phyloP scores from a whole-genome alignment of 2,329 filamentous ascomycete species.

The Clarireedia homoeocarpa region DNA sequence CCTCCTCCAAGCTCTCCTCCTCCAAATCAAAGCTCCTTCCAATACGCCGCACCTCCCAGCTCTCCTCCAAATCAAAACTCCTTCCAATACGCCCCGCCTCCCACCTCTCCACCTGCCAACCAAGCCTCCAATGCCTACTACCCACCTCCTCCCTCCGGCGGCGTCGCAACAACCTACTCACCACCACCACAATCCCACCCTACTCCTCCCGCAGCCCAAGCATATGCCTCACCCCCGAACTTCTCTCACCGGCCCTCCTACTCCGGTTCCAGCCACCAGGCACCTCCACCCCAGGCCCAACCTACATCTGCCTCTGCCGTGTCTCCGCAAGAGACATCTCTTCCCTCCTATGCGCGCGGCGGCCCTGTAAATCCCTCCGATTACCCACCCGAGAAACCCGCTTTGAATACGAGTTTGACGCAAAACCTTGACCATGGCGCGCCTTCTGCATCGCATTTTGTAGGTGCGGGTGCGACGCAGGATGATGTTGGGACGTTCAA shows the following conservation, averaged over 20 bases:
- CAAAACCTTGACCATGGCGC: slow-evolving; percentile 34
- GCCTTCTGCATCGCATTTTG: slow-evolving; percentile 44
- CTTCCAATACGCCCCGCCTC: slow-evolving; percentile 19
- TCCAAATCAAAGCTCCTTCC: slow-evolving; percentile 22
- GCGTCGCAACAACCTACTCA: slow-evolving; percentile 2
- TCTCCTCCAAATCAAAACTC: slow-evolving; percentile 11
- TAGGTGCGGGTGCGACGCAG: slow-evolving; percentile 52
- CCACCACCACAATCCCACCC: slow-evolving; percentile 26
- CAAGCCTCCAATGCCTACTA: slow-evolving; percentile 26
- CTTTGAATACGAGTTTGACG: slow-evolving; percentile 25
- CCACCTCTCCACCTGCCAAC: slow-evolving; percentile 24
- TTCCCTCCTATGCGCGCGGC: slow-evolving; percentile 12
- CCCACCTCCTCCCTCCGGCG: slow-evolving; percentile 27
- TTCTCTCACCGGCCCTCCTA: slow-evolving; percentile 30
- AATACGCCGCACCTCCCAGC: slow-evolving; percentile 29
- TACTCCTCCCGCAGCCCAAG: slow-evolving; percentile 14
- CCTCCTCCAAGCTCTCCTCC: slow-evolving; percentile 27
- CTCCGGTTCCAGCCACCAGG: slow-evolving; percentile 8
- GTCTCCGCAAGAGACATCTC: slow-evolving; percentile 19
- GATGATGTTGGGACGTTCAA: slow-evolving; percentile 98
- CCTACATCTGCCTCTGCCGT: slow-evolving; percentile 1
- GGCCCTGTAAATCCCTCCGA: not conserved
- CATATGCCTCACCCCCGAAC: slow-evolving; percentile 19
- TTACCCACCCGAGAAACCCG: slow-evolving; percentile 24
- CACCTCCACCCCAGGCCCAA: slow-evolving; percentile 8